A percentile compares a stretch with the other conserved stretches of the same genome.
These are phyloP conservation scores for Rauvolfia tetraphylla DNA, from an alignment of 257 asterid genomes.

Conservation along the genomic window DNA sequence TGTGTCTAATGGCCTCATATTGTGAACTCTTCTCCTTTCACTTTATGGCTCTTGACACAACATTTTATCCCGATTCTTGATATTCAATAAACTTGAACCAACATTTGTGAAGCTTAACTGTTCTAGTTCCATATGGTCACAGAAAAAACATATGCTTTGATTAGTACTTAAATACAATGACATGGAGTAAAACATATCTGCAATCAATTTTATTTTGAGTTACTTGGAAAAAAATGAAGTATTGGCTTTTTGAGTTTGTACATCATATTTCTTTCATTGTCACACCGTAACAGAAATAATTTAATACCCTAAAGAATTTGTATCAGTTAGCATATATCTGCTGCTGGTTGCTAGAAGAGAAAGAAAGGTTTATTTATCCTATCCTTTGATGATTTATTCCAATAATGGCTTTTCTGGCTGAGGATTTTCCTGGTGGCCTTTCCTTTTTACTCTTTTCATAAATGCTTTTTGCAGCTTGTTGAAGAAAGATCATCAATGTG, in stretches of 20 bases:
- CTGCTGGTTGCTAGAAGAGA: neutral
- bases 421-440: neutral
- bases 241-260: neutral
- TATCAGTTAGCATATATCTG: too few species aligned
- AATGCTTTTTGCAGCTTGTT: neutral
- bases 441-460: neutral
- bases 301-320: too few species aligned
- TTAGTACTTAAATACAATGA: neutral
- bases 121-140: neutral
- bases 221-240: neutral
- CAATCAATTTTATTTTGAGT: neutral
- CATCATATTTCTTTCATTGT: neutral
- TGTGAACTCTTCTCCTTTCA: slow-evolving; percentile 17
- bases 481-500: neutral
- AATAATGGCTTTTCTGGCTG: neutral
- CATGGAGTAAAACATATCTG: neutral
- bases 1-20: slow-evolving; percentile 24
- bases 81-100: neutral
- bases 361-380: neutral
- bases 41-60: slow-evolving; percentile 24
- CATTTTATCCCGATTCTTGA: slow-evolving; percentile 8
- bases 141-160: neutral
- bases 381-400: neutral
- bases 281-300: neutral
- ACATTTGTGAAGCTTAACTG: too few species aligned